These are phyloP conservation scores for Populus euphratica DNA, from an alignment of 345 rosid species.

Conservation along the genomic window DNA sequence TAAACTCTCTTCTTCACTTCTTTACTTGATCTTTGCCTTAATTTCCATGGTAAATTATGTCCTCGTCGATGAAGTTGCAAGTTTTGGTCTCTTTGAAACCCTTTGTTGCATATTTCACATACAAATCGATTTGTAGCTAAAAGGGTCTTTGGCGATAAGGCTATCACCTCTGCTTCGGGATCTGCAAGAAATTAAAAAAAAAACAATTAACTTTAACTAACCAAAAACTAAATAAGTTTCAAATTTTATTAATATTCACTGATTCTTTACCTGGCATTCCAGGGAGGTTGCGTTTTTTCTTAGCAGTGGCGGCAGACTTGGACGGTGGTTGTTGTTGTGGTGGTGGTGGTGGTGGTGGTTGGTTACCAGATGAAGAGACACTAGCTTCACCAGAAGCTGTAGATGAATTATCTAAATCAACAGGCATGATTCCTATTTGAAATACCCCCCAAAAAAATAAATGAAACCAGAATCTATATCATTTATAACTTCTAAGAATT, in stretches of 20 bases:
- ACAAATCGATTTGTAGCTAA: constrained; percentile 88
- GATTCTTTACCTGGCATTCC: constrained; percentile 91
- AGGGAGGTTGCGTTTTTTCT: constrained; percentile 93
- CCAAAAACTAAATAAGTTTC: neutral
- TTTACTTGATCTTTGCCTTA: constrained; percentile 77
- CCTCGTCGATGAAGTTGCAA: constrained; percentile 94
- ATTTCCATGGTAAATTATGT: constrained; percentile 92
- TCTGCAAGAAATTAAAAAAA: constrained; percentile 36
- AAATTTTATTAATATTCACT: neutral
- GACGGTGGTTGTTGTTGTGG: constrained; percentile 50
- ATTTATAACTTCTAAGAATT: neutral
- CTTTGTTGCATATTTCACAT: constrained; percentile 94
- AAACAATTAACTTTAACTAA: neutral
- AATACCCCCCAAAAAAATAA: neutral
- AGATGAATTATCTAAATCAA: constrained; percentile 78
- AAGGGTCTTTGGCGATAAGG: constrained; percentile 80
- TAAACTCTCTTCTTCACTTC: constrained; percentile 92
- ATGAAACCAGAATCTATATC: neutral
- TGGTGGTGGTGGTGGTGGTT: constrained; percentile 39
- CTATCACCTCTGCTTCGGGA: constrained; percentile 96
- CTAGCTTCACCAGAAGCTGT: constrained; percentile 96
- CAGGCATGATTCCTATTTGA: constrained; percentile 41
- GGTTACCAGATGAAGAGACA: constrained; percentile 73
- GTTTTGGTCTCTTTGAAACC: constrained; percentile 95
- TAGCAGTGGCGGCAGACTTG: constrained; percentile 38